A percentile compares a stretch with the other conserved stretches of the same genome.
These are phyloP conservation scores for Globisporangium okanoganense DNA, from an alignment of 352 stramenopile species.

Conservation along the genomic window DNA sequence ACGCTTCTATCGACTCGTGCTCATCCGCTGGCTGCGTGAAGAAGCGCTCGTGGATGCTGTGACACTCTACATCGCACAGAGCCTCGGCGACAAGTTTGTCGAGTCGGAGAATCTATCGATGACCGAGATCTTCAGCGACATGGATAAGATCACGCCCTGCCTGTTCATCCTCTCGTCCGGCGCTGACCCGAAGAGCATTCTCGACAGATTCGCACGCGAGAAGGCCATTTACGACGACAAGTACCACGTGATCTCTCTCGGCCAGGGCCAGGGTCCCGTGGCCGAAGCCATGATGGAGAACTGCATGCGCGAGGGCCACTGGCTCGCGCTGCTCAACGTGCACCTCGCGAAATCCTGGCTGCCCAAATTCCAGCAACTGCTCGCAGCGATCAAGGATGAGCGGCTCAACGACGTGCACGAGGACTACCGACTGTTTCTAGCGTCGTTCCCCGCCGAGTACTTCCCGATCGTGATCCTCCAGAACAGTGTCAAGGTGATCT, in stretches of 20 bases:
- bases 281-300: slow-evolving; percentile 56
- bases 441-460: slow-evolving; percentile 57
- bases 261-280: slow-evolving; percentile 70
- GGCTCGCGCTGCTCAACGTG: slow-evolving; percentile 75
- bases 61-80: slow-evolving; percentile 34
- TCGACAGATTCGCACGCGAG: slow-evolving; percentile 50
- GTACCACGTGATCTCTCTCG: slow-evolving; percentile 66
- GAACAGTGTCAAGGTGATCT: slow-evolving; percentile 77
- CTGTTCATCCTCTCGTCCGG: slow-evolving; percentile 77
- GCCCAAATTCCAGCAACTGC: slow-evolving; percentile 46
- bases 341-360: slow-evolving; percentile 79
- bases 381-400: slow-evolving; percentile 27
- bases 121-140: slow-evolving; percentile 46
- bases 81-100: slow-evolving; percentile 27
- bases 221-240: slow-evolving; percentile 28
- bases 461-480: slow-evolving; percentile 74
- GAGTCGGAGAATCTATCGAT: slow-evolving; percentile 23
- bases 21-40: slow-evolving; percentile 58
- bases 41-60: slow-evolving; percentile 40
- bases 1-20: slow-evolving; percentile 45
- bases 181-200: slow-evolving; percentile 45
- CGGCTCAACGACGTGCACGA: slow-evolving; percentile 39
- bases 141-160: slow-evolving; percentile 59
- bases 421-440: slow-evolving; percentile 67
- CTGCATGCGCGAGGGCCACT: slow-evolving; percentile 44